A percentile compares a stretch with the other conserved stretches of the same genome.
These are phyloP conservation scores for Coemansia sp. DNA, from an alignment of 192 early-diverging fungal genomes.

Conservation along the genomic window DNA sequence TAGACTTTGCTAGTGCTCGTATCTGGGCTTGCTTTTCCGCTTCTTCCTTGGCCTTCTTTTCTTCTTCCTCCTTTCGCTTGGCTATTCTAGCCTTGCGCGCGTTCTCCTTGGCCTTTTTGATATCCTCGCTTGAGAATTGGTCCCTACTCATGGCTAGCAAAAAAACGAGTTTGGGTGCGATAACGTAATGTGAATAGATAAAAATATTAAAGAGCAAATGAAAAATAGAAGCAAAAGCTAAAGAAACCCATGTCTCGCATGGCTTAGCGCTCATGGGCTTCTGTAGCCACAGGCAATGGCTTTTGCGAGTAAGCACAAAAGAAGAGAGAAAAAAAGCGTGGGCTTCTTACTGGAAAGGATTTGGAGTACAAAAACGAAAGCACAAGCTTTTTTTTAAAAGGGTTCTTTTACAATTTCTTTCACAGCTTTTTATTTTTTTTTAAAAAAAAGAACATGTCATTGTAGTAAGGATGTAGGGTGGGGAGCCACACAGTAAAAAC, in stretches of 20 bases:
- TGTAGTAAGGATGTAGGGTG: too few relatives aligned
- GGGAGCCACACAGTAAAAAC: background rate
- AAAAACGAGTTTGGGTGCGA: background rate
- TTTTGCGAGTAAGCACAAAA: background rate
- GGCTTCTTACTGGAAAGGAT: background rate
- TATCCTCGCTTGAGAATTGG: background rate
- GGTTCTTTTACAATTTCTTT: too few relatives aligned
- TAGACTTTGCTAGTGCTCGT: background rate
- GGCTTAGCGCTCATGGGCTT: background rate
- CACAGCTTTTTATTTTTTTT: too few relatives aligned
- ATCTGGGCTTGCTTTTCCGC: background rate
- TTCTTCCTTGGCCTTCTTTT: background rate
- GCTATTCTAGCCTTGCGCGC: background rate
- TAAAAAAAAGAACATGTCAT: too few relatives aligned
- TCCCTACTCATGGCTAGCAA: too few relatives aligned
- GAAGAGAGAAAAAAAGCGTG: background rate
- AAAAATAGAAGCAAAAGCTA: background rate
- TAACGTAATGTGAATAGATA: background rate
- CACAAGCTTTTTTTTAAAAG: background rate
- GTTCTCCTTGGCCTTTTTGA: background rate
- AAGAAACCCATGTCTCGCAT: background rate
- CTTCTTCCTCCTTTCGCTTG: background rate
- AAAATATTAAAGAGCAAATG: background rate
- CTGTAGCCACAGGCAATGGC: background rate
- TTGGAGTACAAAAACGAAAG: background rate